Evolutionary conservation across 257 asterid genomes (phyloP).

Genomic region (Solanum etuberosum): DNA sequence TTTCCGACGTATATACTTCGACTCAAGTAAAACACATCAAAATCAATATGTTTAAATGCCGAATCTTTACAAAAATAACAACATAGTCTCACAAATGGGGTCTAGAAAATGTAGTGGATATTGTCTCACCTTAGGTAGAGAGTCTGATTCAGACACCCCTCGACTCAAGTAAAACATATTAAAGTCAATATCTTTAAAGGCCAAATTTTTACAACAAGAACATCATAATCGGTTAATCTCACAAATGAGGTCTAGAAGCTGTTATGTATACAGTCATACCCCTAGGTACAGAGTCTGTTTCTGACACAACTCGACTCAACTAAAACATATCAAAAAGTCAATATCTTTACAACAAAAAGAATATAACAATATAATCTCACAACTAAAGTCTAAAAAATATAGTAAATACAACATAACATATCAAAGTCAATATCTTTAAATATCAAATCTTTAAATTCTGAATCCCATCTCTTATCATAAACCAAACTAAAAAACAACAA

Average conservation of each 20-base stretch:
- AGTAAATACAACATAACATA: not conserved
- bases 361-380: too few species aligned
- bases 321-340: too few species aligned
- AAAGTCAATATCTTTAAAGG: not conserved
- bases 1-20: not conserved
- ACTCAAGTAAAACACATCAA: not conserved
- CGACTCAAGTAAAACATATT: too few species aligned
- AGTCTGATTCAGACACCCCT: too few species aligned
- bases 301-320: not conserved
- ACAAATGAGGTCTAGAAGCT: too few species aligned
- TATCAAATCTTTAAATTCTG: not conserved
- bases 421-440: not conserved
- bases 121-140: too few species aligned
- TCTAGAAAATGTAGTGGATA: too few species aligned
- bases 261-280: not conserved
- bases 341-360: too few species aligned
- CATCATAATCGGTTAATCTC: not conserved
- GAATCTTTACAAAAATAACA: too few species aligned
- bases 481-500: constrained; percentile 1
- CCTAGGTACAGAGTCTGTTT: not conserved
- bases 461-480: not conserved
- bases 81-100: too few species aligned
- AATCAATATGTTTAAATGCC: too few species aligned
- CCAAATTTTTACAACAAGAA: not conserved
- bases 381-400: too few species aligned